phyloP scores from a whole-genome alignment of 1,284 basidiomycete genomes.

The Xerocomus minutiporus region DNA sequence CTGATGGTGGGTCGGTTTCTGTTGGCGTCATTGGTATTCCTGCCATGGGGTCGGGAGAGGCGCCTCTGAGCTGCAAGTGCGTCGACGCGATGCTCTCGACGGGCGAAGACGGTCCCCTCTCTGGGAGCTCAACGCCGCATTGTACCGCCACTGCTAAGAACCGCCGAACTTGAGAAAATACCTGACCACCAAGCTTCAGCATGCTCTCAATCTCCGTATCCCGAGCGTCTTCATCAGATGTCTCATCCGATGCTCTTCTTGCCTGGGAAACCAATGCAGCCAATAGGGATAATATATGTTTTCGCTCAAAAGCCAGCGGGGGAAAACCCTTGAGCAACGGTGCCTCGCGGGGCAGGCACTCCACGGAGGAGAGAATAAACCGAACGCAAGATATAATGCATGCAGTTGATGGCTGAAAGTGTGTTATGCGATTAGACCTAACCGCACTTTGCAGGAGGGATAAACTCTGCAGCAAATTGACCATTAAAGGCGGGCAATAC shows the following conservation, averaged over 20 bases:
- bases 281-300: slow-evolving; percentile 78
- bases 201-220: slow-evolving; percentile 65
- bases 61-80: slow-evolving; percentile 15
- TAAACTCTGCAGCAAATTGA: slow-evolving; percentile 78
- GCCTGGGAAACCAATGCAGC: slow-evolving; percentile 84
- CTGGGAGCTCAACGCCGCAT: slow-evolving; percentile 74
- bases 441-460: slow-evolving; percentile 85
- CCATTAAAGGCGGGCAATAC: slow-evolving; percentile 69
- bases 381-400: slow-evolving; percentile 94
- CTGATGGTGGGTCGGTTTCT: slow-evolving; percentile 9
- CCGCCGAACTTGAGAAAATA: slow-evolving; percentile 67
- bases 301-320: slow-evolving; percentile 71
- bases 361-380: slow-evolving; percentile 79
- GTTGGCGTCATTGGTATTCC: slow-evolving; percentile 14
- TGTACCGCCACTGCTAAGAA: slow-evolving; percentile 73
- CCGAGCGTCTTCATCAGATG: slow-evolving; percentile 44
- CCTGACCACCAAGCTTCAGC: slow-evolving; percentile 69
- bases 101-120: slow-evolving; percentile 41
- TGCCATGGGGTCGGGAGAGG: slow-evolving; percentile 17
- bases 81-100: slow-evolving; percentile 35
- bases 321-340: slow-evolving; percentile 65
- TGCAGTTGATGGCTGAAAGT: slow-evolving; percentile 80
- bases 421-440: slow-evolving; percentile 66
- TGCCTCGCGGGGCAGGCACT: slow-evolving; percentile 84
- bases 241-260: slow-evolving; percentile 66